A percentile compares a stretch with the other conserved stretches of the same genome.
Conservation (phyloP, 768 basidiomycete species). For the Paxillus ammoniavirescens region DNA sequence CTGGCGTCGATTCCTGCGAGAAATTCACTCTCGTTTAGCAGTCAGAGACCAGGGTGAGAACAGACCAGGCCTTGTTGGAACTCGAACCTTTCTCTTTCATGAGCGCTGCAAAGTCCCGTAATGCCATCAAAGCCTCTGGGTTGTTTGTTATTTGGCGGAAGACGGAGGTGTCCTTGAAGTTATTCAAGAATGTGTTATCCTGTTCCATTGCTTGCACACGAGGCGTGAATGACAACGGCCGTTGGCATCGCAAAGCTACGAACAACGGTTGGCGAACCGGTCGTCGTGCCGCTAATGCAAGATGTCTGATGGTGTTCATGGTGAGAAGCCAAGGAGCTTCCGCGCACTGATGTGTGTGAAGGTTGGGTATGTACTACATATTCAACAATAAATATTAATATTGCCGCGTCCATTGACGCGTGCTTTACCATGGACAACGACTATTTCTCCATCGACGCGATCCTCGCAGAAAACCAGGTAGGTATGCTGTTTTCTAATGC, state of each 20-base stretch:
- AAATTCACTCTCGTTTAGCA: background rate
- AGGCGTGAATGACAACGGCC: conserved; percentile 31
- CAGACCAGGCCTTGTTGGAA: background rate
- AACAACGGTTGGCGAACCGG: conserved; percentile 12
- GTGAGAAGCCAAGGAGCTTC: background rate
- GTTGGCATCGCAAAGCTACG: conserved; percentile 13
- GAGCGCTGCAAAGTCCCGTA: conserved; percentile 43
- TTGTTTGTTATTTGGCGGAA: conserved; percentile 48
- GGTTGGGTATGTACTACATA: background rate
- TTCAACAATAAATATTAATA: conserved; percentile 1
- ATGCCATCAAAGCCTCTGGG: conserved; percentile 49
- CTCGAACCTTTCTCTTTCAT: conserved; percentile 49
- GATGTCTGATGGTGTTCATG: conserved; percentile 24
- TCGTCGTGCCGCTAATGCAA: conserved; percentile 13
- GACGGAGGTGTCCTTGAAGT: conserved; percentile 44
- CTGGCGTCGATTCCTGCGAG: conserved; percentile 47
- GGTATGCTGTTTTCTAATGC: conserved; percentile 1
- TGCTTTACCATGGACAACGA: conserved; percentile 71
- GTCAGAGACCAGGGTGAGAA: background rate
- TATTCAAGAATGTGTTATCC: conserved; percentile 34
- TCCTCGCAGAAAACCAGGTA: conserved; percentile 90
- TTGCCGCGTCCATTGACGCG: conserved; percentile 22
- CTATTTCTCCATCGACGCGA: conserved; percentile 90
- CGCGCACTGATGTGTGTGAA: background rate
- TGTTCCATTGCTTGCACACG: conserved; percentile 33